Conservation (phyloP, 805 yeast species). For the Metschnikowia arizonensis region DNA sequence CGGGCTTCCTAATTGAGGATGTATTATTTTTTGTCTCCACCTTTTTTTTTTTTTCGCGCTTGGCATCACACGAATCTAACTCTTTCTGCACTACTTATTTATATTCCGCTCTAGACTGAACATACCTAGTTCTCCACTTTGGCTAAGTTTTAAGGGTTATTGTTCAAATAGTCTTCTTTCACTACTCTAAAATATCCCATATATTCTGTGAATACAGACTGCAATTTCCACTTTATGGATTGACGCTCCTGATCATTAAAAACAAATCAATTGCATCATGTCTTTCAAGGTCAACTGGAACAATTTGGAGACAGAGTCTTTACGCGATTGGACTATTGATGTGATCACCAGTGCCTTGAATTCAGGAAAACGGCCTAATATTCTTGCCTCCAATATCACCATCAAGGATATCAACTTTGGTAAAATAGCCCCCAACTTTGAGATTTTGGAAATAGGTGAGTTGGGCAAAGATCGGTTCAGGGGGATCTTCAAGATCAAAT, state of each 20-base stretch:
- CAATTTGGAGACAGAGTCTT: constrained; percentile 60
- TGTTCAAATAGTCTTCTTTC: neutral
- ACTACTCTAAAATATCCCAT: neutral
- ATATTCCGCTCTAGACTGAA: neutral
- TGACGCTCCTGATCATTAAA: neutral
- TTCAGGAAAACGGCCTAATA: constrained; percentile 66
- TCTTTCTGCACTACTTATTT: constrained; percentile 3
- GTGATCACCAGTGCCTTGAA: constrained; percentile 69
- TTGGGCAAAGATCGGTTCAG: constrained; percentile 70
- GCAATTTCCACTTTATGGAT: neutral
- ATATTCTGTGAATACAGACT: neutral
- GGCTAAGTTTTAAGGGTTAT: neutral
- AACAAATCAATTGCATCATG: constrained; percentile 37
- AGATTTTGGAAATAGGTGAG: constrained; percentile 80
- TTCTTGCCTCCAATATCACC: constrained; percentile 62
- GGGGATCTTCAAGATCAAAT: constrained; percentile 75
- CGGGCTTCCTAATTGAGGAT: constrained; percentile 2
- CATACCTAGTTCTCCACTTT: neutral
- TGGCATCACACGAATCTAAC: constrained; percentile 4
- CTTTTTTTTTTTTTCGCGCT: constrained; percentile 1
- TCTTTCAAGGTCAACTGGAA: constrained; percentile 79
- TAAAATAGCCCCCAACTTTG: constrained; percentile 66
- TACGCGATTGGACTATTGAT: constrained; percentile 59
- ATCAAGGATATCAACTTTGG: constrained; percentile 74
- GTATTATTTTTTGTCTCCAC: neutral